A percentile compares a stretch with the other conserved stretches of the same genome.
These are phyloP conservation scores for Peziza echinospora DNA, from an alignment of 495 filamentous ascomycete species.

Conservation along the genomic window DNA sequence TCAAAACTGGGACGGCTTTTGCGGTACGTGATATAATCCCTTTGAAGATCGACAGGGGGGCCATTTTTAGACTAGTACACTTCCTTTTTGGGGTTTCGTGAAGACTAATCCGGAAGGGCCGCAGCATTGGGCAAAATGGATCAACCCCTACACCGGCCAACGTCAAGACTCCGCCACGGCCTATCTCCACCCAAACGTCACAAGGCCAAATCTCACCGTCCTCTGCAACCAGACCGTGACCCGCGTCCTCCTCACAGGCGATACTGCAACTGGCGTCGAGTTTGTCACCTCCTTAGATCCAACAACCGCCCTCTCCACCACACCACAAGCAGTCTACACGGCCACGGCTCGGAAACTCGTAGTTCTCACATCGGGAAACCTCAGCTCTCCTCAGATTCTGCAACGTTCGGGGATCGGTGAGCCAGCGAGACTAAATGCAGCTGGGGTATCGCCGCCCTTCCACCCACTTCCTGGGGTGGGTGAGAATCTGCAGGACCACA, in stretches of 20 bases:
- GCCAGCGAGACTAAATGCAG: constrained; percentile 20
- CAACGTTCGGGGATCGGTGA: constrained; percentile 41
- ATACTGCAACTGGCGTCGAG: constrained; percentile 25
- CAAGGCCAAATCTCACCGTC: constrained; percentile 27
- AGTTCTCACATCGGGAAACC: constrained; percentile 36
- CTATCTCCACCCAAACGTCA: constrained; percentile 22
- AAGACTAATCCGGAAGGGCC: background rate
- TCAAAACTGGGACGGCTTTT: constrained; percentile 23
- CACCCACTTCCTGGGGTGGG: constrained; percentile 29
- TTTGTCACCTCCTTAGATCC: constrained; percentile 17
- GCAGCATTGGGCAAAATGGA: constrained; percentile 18
- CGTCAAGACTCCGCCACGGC: constrained; percentile 21
- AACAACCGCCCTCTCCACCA: background rate
- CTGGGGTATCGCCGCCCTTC: too few species aligned
- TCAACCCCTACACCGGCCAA: constrained; percentile 18
- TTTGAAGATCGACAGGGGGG: too few species aligned
- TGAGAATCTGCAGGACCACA: constrained; percentile 29
- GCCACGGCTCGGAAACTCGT: constrained; percentile 33
- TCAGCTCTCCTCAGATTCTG: constrained; percentile 33
- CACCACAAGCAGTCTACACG: constrained; percentile 18
- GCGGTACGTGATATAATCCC: constrained; percentile 14
- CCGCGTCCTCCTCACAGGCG: constrained; percentile 31
- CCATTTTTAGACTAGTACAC: too few species aligned
- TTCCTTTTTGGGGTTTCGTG: too few species aligned
- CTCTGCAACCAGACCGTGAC: constrained; percentile 29